Evolutionary conservation across 345 rosid genomes (phyloP).

Genomic region (Cardamine chenopodiifolia): DNA sequence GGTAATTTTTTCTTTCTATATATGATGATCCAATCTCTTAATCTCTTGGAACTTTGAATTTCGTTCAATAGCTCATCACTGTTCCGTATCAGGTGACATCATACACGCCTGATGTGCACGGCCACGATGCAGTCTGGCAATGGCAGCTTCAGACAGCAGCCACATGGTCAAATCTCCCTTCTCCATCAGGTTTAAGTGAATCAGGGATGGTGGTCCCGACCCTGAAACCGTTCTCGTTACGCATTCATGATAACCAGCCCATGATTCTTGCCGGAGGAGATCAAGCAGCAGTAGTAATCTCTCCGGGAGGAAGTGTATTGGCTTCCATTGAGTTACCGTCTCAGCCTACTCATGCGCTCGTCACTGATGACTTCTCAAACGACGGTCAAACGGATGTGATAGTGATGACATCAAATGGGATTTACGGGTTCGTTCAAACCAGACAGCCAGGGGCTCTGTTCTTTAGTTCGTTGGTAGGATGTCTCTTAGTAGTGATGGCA

Average conservation of each 20-base stretch:
- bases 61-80: slow-evolving; percentile 4
- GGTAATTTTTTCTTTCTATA: slow-evolving; percentile 51
- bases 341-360: slow-evolving; percentile 79
- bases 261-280: slow-evolving; percentile 97
- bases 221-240: slow-evolving; percentile 71
- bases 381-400: slow-evolving; percentile 93
- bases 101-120: slow-evolving; percentile 80
- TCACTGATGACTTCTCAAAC: slow-evolving; percentile 83
- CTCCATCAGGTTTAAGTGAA: slow-evolving; percentile 88
- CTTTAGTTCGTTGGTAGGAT: slow-evolving; percentile 96
- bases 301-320: slow-evolving; percentile 84
- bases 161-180: slow-evolving; percentile 94
- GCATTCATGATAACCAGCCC: slow-evolving; percentile 71
- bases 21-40: not conserved
- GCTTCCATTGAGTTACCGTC: slow-evolving; percentile 81
- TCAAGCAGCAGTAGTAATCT: slow-evolving; percentile 77
- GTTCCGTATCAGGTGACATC: slow-evolving; percentile 70
- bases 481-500: slow-evolving; percentile 92
- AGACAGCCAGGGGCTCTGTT: slow-evolving; percentile 98
- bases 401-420: slow-evolving; percentile 82
- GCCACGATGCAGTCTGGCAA: slow-evolving; percentile 76
- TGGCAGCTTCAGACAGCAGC: slow-evolving; percentile 87
- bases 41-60: not conserved
- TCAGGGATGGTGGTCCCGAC: slow-evolving; percentile 78
- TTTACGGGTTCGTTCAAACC: slow-evolving; percentile 91